Evolutionary conservation across 2,329 filamentous ascomycete species (phyloP), one percentile per base, ranked within the genome.

Genomic region (Macrophomina phaseolina): DNA sequence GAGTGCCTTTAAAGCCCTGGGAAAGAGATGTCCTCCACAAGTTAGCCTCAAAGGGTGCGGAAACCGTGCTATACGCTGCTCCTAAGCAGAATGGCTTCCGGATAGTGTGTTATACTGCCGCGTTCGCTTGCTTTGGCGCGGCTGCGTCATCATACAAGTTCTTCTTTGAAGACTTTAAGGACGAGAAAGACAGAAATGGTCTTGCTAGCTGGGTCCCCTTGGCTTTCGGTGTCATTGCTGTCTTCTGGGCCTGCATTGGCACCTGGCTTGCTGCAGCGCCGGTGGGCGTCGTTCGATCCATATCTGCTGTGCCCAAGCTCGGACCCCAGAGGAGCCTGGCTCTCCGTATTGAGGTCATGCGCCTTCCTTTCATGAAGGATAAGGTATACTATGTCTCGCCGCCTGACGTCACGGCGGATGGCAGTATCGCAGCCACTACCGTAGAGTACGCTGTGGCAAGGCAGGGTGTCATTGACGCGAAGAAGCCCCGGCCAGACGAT

Each of bases 191-290:
- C 3, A 49, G 58, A 18, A 30, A 62, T n/a, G 58, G 58, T 6
- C 45, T 62, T 49, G 49, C 63, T 16, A 38, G 34, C 30, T 67
- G 56, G 56, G 65, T 67, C 5, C 56, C 49, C 8, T 6, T 63
- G 16, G 40, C 56, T 8, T 53, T 67, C 12, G 65, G 65, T 11
- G 40, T 67, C 38, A 63, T 62, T 30, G 56, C 56, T 5, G 48
- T 67, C 12, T 53, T 63, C 38, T 67, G 65, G 65, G 48, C 58
- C 12, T 51, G 36, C 7, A 45, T 67, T 23, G 65, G 65, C 38
- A 63, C 52, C 30, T 67, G 51, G 56, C 36, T 67, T 8, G 49
- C 36, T 2, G 58, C 56, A 28, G 58, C 56, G 11, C 65, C 65
- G 2, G 30, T 53, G 46, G 45, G 52, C 5, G 16, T 67, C n/a